Evolutionary conservation across 495 filamentous ascomycete genomes (phyloP).

Genomic region (Penicillium cosmopolitanum): DNA sequence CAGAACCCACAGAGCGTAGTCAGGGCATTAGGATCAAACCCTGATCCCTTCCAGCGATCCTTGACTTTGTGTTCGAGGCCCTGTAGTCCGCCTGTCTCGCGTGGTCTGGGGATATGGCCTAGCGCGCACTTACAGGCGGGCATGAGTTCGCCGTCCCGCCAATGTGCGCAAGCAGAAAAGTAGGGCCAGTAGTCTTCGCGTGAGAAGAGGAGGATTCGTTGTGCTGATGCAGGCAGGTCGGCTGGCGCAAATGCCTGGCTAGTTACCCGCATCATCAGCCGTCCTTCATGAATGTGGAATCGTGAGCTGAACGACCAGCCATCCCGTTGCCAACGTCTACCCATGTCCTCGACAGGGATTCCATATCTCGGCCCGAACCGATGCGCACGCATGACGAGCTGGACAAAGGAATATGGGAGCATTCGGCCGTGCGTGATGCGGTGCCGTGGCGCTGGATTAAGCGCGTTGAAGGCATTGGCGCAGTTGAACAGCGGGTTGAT

Average conservation of each 20-base stretch:
- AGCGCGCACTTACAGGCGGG: conserved; percentile 60
- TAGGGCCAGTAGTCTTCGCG: conserved; percentile 63
- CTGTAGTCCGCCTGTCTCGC: conserved; percentile 42
- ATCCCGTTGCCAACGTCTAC: conserved; percentile 53
- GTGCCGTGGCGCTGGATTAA: conserved; percentile 46
- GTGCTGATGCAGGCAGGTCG: conserved; percentile 43
- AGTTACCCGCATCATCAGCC: conserved; percentile 56
- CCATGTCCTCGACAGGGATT: conserved; percentile 42
- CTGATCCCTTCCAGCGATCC: conserved; percentile 36
- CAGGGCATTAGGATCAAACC: conserved; percentile 49
- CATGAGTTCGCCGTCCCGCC: conserved; percentile 62
- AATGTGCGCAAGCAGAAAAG: conserved; percentile 62
- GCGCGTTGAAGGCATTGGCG: conserved; percentile 45
- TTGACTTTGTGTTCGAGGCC: conserved; percentile 44
- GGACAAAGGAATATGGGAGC: conserved; percentile 58
- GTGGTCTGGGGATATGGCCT: conserved; percentile 53
- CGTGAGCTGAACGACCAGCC: conserved; percentile 54
- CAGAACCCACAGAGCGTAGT: conserved; percentile 55
- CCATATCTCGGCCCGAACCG: conserved; percentile 49
- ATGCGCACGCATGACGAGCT: conserved; percentile 50
- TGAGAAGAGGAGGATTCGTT: conserved; percentile 57
- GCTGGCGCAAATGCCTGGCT: conserved; percentile 48
- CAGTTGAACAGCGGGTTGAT: conserved; percentile 58
- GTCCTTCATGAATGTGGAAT: conserved; percentile 54
- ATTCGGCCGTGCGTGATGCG: conserved; percentile 56